phyloP scores from a whole-genome alignment of 2,329 filamentous ascomycete genomes.

The Nigrospora sphaerica region DNA sequence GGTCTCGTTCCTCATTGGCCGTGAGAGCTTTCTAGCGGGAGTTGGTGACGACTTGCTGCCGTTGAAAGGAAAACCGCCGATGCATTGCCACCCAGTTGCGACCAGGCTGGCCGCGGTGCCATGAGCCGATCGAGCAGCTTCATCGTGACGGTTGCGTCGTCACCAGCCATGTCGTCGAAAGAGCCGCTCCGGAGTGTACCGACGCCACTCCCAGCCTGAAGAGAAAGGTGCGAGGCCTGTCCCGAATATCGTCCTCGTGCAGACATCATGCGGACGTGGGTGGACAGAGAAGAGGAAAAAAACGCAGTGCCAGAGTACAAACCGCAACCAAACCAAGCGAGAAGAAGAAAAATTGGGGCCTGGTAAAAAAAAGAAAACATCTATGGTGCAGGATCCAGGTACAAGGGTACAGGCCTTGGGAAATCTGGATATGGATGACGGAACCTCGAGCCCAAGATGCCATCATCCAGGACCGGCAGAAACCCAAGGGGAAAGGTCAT shows the following conservation, averaged over 20 bases:
- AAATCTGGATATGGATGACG: conserved; percentile 8
- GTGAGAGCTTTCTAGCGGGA: too few relatives aligned
- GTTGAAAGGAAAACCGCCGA: too few relatives aligned
- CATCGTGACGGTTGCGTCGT: too few relatives aligned
- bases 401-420: conserved; percentile 15
- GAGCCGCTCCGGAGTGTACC: background rate
- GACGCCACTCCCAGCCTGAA: background rate
- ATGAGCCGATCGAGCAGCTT: too few relatives aligned
- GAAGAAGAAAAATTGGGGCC: conserved; percentile 6
- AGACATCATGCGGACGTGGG: conserved; percentile 2
- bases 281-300: background rate
- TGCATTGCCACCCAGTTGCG: too few relatives aligned
- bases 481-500: conserved; percentile 9
- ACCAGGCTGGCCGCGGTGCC: too few relatives aligned
- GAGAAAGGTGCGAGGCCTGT: background rate
- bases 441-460: conserved; percentile 6
- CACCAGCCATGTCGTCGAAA: too few relatives aligned
- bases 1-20: too few relatives aligned
- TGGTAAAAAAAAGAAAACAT: conserved; percentile 11
- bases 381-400: conserved; percentile 20
- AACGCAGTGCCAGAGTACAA: conserved; percentile 4
- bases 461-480: conserved; percentile 9
- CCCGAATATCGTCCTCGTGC: background rate
- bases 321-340: background rate
- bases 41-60: too few relatives aligned